phyloP scores from a whole-genome alignment of 2,329 filamentous ascomycete genomes.

The Shiraia sp. region DNA sequence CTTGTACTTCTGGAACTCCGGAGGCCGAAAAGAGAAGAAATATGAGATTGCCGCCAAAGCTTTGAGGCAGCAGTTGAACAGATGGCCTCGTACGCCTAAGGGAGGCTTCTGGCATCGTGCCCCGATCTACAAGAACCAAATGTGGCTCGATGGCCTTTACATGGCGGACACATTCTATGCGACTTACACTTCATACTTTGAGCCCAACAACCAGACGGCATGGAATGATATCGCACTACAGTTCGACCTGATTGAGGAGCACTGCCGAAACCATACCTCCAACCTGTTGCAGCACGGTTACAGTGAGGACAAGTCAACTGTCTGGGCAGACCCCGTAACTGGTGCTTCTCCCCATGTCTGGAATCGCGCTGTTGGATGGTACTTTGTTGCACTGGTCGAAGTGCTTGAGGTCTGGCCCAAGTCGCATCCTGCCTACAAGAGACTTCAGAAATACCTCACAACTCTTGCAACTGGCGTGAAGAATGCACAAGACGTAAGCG shows the following conservation, averaged over 20 bases:
- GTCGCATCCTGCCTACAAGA: conserved; percentile 41
- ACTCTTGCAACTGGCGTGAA: conserved; percentile 50
- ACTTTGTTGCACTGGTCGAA: conserved; percentile 50
- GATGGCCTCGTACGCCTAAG: conserved; percentile 54
- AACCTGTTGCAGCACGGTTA: conserved; percentile 43
- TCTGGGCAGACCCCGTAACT: conserved; percentile 42
- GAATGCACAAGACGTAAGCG: conserved; percentile 48
- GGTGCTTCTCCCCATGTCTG: conserved; percentile 44
- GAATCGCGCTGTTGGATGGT: conserved; percentile 45
- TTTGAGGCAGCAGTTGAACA: conserved; percentile 53
- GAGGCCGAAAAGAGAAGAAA: conserved; percentile 47
- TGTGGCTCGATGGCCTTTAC: conserved; percentile 61
- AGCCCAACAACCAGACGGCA: conserved; percentile 44
- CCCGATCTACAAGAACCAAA: conserved; percentile 56
- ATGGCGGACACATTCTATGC: conserved; percentile 48
- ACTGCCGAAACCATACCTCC: conserved; percentile 38
- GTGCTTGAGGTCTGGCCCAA: conserved; percentile 53
- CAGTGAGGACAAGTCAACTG: conserved; percentile 38
- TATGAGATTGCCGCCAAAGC: conserved; percentile 55
- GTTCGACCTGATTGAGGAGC: conserved; percentile 42
- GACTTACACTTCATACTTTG: conserved; percentile 45
- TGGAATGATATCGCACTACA: conserved; percentile 49
- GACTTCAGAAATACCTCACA: conserved; percentile 47
- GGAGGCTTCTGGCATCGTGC: conserved; percentile 61
- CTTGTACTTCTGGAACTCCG: conserved; percentile 54